Percentiles rank a stretch among this genome's conserved stretches.
Evolutionary conservation across 2,329 filamentous ascomycete genomes (phyloP).

Genomic region (Colletotrichum chrysophilum): DNA sequence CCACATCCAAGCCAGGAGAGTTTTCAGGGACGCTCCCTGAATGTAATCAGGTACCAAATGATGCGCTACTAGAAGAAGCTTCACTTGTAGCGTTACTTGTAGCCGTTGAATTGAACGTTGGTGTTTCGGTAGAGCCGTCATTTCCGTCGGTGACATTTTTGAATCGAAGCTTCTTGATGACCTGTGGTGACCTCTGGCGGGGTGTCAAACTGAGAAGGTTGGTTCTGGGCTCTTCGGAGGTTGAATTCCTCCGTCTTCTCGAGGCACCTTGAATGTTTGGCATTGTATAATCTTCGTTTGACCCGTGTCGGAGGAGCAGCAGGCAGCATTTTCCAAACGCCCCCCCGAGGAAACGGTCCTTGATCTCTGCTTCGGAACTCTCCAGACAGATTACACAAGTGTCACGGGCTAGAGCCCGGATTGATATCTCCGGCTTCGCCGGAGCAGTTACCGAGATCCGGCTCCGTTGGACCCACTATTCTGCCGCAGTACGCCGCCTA

Average conservation of each 20-base stretch:
- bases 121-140: not conserved
- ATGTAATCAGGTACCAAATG: not conserved
- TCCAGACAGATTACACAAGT: not conserved
- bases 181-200: not conserved
- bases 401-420: no score
- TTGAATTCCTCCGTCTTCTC: not conserved
- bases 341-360: not conserved
- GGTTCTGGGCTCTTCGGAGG: not conserved
- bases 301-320: not conserved
- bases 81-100: not conserved
- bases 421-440: no score
- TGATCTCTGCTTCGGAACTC: not conserved
- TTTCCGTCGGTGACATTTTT: not conserved
- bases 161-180: not conserved
- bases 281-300: not conserved
- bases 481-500: no score
- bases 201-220: not conserved
- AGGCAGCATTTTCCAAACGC: not conserved
- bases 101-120: not conserved
- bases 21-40: not conserved
- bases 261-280: not conserved
- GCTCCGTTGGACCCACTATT: no score
- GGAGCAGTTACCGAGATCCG: no score
- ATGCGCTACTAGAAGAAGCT: not conserved
- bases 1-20: not conserved